These are phyloP conservation scores for Cladosporium oxysporum DNA, from an alignment of 2,329 filamentous ascomycete species.

Conservation along the genomic window DNA sequence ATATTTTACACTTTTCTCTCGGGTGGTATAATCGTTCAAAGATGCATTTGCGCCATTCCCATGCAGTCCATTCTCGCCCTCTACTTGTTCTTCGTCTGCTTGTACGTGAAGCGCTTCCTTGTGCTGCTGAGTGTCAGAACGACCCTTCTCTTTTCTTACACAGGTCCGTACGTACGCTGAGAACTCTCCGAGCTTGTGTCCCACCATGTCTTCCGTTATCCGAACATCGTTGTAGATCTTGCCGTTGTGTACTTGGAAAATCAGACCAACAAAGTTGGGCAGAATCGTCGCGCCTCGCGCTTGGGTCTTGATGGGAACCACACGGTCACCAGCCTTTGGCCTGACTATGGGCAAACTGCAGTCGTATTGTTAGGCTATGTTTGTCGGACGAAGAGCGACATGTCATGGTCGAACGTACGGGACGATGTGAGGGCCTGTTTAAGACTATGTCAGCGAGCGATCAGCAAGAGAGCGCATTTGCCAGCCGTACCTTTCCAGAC, in stretches of 20 bases:
- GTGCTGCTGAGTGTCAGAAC: constrained; percentile 51
- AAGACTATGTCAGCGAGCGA: constrained; percentile 21
- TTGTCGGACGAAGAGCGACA: background rate
- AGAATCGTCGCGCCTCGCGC: constrained; percentile 86
- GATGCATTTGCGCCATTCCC: constrained; percentile 1
- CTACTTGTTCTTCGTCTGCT: constrained; percentile 70
- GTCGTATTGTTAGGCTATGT: background rate
- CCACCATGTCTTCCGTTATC: constrained; percentile 95
- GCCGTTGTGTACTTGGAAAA: constrained; percentile 90
- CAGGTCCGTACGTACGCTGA: constrained; percentile 62
- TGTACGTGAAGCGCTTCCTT: constrained; percentile 67
- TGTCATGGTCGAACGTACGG: constrained; percentile 56
- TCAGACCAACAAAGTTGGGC: constrained; percentile 86
- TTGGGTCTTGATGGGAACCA: constrained; percentile 78
- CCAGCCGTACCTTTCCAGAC: constrained; percentile 76
- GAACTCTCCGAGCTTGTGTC: constrained; percentile 92
- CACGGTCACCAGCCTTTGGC: constrained; percentile 62
- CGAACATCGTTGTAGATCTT: constrained; percentile 80
- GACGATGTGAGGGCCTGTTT: constrained; percentile 67
- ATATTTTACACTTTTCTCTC: constrained; percentile 13
- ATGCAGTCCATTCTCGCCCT: constrained; percentile 2
- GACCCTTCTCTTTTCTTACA: no score
- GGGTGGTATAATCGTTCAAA: constrained; percentile 11
- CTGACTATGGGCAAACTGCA: constrained; percentile 63
- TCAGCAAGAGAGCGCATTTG: background rate